Evolutionary conservation across 306 rosid genomes (phyloP).

Genomic region (Oxytropis ochrocephala): DNA sequence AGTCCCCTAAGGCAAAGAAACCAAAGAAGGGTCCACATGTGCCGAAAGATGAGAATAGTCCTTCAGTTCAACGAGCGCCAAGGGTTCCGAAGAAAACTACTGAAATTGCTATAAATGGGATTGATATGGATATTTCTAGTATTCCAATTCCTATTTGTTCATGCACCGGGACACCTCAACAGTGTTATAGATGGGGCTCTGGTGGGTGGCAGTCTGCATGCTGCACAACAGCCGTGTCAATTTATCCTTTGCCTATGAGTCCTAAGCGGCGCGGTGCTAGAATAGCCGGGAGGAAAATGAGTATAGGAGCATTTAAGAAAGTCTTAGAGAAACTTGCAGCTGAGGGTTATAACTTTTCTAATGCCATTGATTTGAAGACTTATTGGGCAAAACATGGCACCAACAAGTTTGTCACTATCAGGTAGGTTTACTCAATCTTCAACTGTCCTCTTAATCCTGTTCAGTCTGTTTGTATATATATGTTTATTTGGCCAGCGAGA

Average conservation of each 20-base stretch:
- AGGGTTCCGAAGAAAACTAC: constrained; percentile 63
- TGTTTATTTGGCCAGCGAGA: constrained; percentile 52
- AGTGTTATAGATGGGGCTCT: constrained; percentile 94
- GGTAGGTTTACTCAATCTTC: constrained; percentile 51
- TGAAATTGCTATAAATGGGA: constrained; percentile 76
- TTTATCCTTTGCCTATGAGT: constrained; percentile 94
- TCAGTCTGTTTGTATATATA: constrained; percentile 55
- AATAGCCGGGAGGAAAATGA: constrained; percentile 98
- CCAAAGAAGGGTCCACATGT: constrained; percentile 58
- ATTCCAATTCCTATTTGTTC: constrained; percentile 92
- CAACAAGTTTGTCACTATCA: constrained; percentile 95
- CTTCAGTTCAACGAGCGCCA: constrained; percentile 58
- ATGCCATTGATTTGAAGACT: constrained; percentile 84
- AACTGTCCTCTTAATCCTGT: constrained; percentile 28
- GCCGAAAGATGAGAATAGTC: constrained; percentile 51
- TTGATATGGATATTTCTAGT: constrained; percentile 73
- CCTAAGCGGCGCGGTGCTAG: constrained; percentile 94
- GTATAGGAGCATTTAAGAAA: constrained; percentile 97
- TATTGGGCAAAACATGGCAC: constrained; percentile 99
- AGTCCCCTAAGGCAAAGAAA: constrained; percentile 71
- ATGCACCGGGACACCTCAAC: constrained; percentile 82
- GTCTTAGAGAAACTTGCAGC: constrained; percentile 95
- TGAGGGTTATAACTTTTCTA: constrained; percentile 84
- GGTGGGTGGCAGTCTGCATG: constrained; percentile 99
- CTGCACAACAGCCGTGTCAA: constrained; percentile 80